phyloP scores from a whole-genome alignment of 2,329 filamentous ascomycete genomes.

The Xylaria sp. region DNA sequence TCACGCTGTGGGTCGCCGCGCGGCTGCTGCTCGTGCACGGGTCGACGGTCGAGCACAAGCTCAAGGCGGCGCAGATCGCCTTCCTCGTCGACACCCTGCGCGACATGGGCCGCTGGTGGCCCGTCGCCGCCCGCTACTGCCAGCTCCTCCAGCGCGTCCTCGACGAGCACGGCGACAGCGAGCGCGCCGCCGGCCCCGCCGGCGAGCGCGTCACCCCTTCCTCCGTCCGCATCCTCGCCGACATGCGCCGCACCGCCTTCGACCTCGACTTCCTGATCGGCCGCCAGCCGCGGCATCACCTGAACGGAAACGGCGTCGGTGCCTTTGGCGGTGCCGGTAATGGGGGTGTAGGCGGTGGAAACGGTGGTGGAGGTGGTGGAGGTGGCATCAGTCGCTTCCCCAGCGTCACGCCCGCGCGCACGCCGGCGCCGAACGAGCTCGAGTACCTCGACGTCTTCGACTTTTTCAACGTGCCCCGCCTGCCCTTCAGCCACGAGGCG shows the following conservation, averaged over 20 bases:
- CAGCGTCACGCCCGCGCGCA: constrained; percentile 63
- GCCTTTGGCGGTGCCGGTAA: no score
- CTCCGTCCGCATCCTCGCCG: constrained; percentile 82
- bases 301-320: no score
- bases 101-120: constrained; percentile 82
- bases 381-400: constrained; percentile 48
- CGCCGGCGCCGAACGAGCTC: constrained; percentile 78
- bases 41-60: constrained; percentile 82
- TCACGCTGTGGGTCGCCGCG: constrained; percentile 89
- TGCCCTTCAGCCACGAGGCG: constrained; percentile 54
- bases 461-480: constrained; percentile 87
- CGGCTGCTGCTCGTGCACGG: constrained; percentile 86
- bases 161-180: constrained; percentile 81
- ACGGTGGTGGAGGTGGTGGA: no score
- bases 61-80: constrained; percentile 77
- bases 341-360: no score
- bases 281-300: constrained; percentile 66
- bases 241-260: constrained; percentile 89
- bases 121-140: constrained; percentile 81
- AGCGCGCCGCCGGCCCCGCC: constrained; percentile 54
- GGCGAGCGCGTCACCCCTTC: constrained; percentile 77
- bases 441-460: constrained; percentile 93
- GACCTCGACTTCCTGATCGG: constrained; percentile 90
- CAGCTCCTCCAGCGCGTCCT: constrained; percentile 79
- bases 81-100: constrained; percentile 82